Percentiles rank a stretch among this genome's conserved stretches.
These are phyloP conservation scores for Scedosporium minutisporum DNA, from an alignment of 2,329 filamentous ascomycete genomes.

Conservation along the genomic window DNA sequence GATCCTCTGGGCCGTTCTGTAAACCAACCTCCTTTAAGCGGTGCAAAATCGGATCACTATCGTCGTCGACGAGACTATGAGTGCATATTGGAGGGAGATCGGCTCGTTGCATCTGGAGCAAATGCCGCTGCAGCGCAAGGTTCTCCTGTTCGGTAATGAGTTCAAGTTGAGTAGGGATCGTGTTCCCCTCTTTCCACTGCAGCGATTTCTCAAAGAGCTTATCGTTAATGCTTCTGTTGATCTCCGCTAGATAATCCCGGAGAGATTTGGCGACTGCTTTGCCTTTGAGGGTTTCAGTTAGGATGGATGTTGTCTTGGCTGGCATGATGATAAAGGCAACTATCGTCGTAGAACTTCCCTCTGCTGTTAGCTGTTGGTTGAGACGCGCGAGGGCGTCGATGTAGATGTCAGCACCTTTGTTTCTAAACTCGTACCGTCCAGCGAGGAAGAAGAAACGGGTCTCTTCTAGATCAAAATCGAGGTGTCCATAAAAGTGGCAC, in stretches of 20 bases:
- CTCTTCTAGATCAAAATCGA: constrained; percentile 93
- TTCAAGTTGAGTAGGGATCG: constrained; percentile 93
- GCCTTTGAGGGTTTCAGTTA: constrained; percentile 90
- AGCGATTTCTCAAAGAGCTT: constrained; percentile 91
- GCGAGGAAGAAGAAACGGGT: constrained; percentile 97
- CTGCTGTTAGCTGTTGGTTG: constrained; percentile 89
- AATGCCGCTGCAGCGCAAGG: constrained; percentile 77
- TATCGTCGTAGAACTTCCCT: constrained; percentile 25
- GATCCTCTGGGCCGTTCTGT: constrained; percentile 90
- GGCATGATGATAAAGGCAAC: constrained; percentile 99
- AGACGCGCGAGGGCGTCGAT: constrained; percentile 91
- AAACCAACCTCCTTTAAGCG: constrained; percentile 92
- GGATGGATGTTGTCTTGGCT: constrained; percentile 87
- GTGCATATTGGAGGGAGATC: constrained; percentile 90
- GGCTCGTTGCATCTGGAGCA: constrained; percentile 94
- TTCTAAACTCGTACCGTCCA: constrained; percentile 93
- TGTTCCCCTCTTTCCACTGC: constrained; percentile 89
- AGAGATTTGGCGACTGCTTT: constrained; percentile 97
- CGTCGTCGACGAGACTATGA: constrained; percentile 96
- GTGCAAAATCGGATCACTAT: constrained; percentile 88
- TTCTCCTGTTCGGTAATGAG: constrained; percentile 87
- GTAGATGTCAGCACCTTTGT: constrained; percentile 99
- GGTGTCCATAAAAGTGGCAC: constrained; percentile 96
- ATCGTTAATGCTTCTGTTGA: constrained; percentile 84
- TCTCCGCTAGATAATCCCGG: constrained; percentile 83